Evolutionary conservation across 371 early-diverging fungal species (phyloP), one percentile per base, ranked within the genome.

Genomic region (Mortierella sp.): DNA sequence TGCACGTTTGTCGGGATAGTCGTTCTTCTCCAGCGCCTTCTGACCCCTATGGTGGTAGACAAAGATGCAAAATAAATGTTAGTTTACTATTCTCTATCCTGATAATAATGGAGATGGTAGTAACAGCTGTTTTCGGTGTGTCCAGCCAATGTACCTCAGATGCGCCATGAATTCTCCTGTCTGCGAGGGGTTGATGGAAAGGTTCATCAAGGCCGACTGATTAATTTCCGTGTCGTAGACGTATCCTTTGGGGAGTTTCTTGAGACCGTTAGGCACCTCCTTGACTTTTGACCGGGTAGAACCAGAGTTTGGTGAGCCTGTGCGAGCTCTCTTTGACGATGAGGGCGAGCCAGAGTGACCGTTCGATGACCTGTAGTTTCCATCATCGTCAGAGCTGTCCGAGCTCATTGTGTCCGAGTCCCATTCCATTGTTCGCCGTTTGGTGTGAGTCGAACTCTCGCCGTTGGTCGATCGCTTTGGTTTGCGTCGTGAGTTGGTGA

Each of bases 141-240:
- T 22, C 0, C 37, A 9, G 61, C 22, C 1, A 34, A 22, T 61
- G 4, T 79, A 83, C 84, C 66, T 78, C 31, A 76, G 65, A 43
- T 73, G 79, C 37, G 76, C 76, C 71, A 79, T 79, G 31, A 64
- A 76, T 41, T 83, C 84, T 22, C 79, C 84, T 11, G 79, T 76
- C 55, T 79, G 84, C 39, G 61, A 37, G 13, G 82, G 78, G 31
- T 82, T 65, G 61, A 82, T 69, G 31, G 78, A 77, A 1, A 82
- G 70, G 16, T 74, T 74, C 78, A 77, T 78, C 34, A 82, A 53
- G 9, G 82, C 70, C 3, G 82, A 67, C 43, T 82, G 84, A 39
- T 79, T 75, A 40, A 75, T 64, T 31, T 83, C 84, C 0, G 79
- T 78, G 52, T 83, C 84, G 55, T 83, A 79, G 19, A 79, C 84